Base-by-base conservation (phyloP, 148 eudicot species). In the Simmondsia chinensis region DNA sequence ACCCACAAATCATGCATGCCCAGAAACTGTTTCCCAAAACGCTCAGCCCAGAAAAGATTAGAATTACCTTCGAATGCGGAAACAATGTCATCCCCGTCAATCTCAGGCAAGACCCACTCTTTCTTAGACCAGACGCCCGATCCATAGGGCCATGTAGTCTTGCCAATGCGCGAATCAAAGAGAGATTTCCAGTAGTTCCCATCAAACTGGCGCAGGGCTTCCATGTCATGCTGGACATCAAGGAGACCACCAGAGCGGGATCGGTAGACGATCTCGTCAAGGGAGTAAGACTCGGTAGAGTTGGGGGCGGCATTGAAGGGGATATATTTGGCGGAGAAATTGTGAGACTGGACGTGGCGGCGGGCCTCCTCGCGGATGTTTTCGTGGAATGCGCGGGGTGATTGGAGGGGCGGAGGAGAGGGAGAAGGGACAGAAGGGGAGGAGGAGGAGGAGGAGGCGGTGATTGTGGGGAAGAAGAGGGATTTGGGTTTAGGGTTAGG, bases 1-100 rank as follows among this genome's bases (percentile, higher is more conserved):
- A 83, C 97, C 97, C 97, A 88, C 56, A 88, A 64, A 61, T 88
- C 97, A 14, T 48, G 72, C 97, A 88, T 88, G 16, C 76, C 83
- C 15, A 88, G 60, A 38, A 77, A 80, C 52, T 83, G 75, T 52
- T 83, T 88, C 2, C 97, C 97, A 27, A 17, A 83, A 2, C 94
- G 56, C 61, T 88, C 94, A 10, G 96, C 96, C 94, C 94, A 88
- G 36, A 83, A 88, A 0, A 83, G 56, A 25, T 83, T 88, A 0
- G 94, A 88, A 34, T 83, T 88, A 2, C 97, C 95, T 44, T 83
- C 84, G 19, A 83, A 83, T 0, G 84, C 83, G 13, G 74, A 65
- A 0, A 80, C 79, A 11, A 87, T 82, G 23, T 87, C 94, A 20
- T 82, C 96, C 1, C 64, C 21, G 5, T 76, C 94, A 25, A 87